Evolutionary conservation across 129 eudicot species (phyloP).

Genomic region (Deinandra increscens): DNA sequence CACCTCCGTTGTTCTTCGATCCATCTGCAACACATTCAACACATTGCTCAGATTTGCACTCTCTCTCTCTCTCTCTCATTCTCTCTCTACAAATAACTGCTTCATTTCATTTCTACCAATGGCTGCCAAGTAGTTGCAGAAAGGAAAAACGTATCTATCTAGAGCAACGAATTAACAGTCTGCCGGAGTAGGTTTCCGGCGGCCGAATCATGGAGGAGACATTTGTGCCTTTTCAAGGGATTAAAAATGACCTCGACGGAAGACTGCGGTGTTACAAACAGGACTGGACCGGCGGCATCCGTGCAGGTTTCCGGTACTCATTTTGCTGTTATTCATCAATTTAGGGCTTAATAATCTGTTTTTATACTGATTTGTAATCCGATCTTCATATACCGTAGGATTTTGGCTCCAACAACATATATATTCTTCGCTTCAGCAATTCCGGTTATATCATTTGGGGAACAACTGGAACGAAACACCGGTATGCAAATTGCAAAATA

Average conservation of each 20-base stretch:
- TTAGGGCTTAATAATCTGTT: background rate
- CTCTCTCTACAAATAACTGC: background rate
- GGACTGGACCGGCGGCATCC: slow-evolving; percentile 92
- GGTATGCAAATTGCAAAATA: slow-evolving; percentile 40
- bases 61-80: slow-evolving; percentile 7
- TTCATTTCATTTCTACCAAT: background rate
- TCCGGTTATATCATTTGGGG: slow-evolving; percentile 95
- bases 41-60: slow-evolving; percentile 19
- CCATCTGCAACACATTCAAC: slow-evolving; percentile 8
- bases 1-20: slow-evolving; percentile 13
- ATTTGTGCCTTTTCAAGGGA: slow-evolving; percentile 89
- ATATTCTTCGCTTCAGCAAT: slow-evolving; percentile 96
- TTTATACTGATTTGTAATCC: background rate
- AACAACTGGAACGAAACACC: slow-evolving; percentile 80
- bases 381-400: slow-evolving; percentile 39
- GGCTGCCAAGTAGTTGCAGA: slow-evolving; percentile 13
- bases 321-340: background rate
- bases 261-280: slow-evolving; percentile 86
- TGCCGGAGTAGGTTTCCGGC: background rate
- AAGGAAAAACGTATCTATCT: no score
- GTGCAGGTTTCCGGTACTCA: slow-evolving; percentile 81
- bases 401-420: slow-evolving; percentile 95
- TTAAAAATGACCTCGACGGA: slow-evolving; percentile 75
- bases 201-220: slow-evolving; percentile 64
- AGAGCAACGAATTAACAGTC: background rate